Evolutionary conservation across 2,329 filamentous ascomycete species (phyloP).

Genomic region (Parastagonospora avenae): DNA sequence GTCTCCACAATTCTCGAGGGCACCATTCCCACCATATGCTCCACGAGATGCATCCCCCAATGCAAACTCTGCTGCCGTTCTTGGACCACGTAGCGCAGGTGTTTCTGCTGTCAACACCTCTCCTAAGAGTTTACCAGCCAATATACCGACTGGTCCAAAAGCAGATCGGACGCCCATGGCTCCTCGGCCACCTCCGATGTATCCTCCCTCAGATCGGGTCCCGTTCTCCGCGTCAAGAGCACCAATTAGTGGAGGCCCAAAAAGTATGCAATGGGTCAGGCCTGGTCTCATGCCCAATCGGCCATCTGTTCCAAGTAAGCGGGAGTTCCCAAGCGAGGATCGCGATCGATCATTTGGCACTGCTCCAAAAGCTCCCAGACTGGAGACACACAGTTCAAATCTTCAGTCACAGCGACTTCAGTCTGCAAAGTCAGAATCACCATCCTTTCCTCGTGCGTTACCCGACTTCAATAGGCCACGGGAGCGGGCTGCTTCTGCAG

Average conservation of each 20-base stretch:
- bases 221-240: slow-evolving; percentile 35
- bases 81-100: slow-evolving; percentile 30
- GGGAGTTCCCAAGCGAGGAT: slow-evolving; percentile 52
- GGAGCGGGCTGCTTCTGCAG: slow-evolving; percentile 29
- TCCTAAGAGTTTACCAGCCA: slow-evolving; percentile 41
- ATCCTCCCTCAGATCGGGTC: slow-evolving; percentile 34
- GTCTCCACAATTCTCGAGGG: slow-evolving; percentile 41
- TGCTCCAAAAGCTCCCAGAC: slow-evolving; percentile 40
- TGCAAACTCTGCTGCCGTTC: slow-evolving; percentile 26
- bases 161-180: slow-evolving; percentile 40
- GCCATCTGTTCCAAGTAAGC: slow-evolving; percentile 50
- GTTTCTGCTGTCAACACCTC: slow-evolving; percentile 39
- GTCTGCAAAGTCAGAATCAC: slow-evolving; percentile 30
- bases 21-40: slow-evolving; percentile 28
- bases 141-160: slow-evolving; percentile 50
- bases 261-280: slow-evolving; percentile 51
- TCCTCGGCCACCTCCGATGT: slow-evolving; percentile 37
- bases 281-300: slow-evolving; percentile 45
- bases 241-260: slow-evolving; percentile 40
- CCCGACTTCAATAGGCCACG: slow-evolving; percentile 20
- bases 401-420: slow-evolving; percentile 26
- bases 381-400: slow-evolving; percentile 28
- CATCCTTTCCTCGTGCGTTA: slow-evolving; percentile 20
- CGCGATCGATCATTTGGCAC: slow-evolving; percentile 44
- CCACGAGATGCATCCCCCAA: slow-evolving; percentile 36